A percentile compares a stretch with the other conserved stretches of the same genome.
These are phyloP conservation scores for Yamagishiella unicocca DNA, from an alignment of 139 green algal genomes.

Conservation along the genomic window DNA sequence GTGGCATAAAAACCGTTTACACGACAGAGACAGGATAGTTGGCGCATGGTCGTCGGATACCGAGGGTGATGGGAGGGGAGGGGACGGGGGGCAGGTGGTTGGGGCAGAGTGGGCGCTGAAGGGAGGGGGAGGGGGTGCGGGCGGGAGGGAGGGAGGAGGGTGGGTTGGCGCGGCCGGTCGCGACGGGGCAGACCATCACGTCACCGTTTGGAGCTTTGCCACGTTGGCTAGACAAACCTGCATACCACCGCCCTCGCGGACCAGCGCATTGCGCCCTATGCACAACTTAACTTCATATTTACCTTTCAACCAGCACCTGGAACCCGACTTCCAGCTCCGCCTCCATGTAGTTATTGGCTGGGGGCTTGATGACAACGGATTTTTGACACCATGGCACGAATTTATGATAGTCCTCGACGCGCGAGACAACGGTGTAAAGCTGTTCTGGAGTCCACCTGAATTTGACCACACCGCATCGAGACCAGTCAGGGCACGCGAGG, in stretches of 20 bases:
- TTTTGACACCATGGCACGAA: constrained; percentile 94
- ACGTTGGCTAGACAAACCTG: no score
- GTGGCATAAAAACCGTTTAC: background rate
- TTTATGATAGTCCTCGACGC: constrained; percentile 86
- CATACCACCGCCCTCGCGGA: no score
- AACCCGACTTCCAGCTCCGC: constrained; percentile 96
- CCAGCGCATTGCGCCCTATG: background rate
- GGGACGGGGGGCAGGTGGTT: background rate
- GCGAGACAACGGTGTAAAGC: constrained; percentile 88
- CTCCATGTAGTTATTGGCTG: constrained; percentile 75
- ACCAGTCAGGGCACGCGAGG: no score
- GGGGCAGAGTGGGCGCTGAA: no score
- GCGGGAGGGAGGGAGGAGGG: background rate
- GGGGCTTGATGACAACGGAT: constrained; percentile 64
- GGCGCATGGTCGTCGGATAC: no score
- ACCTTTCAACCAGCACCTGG: constrained; percentile 68
- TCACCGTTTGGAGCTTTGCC: no score
- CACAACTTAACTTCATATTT: background rate
- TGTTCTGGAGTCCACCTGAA: constrained; percentile 75
- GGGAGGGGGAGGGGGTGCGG: background rate
- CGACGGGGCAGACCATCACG: no score
- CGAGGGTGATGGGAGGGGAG: background rate
- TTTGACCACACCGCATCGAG: no score
- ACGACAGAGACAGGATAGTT: no score
- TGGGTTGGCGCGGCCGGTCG: no score